Evolutionary conservation across 2,329 filamentous ascomycete species (phyloP).

Genomic region (Penicillium palitans): DNA sequence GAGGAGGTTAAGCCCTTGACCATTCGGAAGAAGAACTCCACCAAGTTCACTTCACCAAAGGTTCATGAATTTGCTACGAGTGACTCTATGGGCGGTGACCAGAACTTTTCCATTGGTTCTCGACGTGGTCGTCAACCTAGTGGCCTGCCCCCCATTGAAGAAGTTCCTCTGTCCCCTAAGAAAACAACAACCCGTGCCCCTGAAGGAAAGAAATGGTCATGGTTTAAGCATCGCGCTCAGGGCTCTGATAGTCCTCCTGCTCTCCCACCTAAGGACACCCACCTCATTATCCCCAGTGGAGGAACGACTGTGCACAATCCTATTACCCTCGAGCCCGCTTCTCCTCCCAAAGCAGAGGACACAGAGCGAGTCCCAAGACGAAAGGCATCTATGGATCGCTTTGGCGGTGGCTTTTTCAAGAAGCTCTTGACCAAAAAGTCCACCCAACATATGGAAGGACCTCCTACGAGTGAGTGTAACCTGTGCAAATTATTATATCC

Average conservation of each 20-base stretch:
- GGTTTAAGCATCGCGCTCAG: conserved; percentile 44
- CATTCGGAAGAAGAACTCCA: conserved; percentile 50
- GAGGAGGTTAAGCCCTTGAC: conserved; percentile 54
- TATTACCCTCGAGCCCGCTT: conserved; percentile 12
- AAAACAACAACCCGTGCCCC: conserved; percentile 18
- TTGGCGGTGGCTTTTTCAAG: conserved; percentile 51
- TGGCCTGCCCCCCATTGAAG: conserved; percentile 47
- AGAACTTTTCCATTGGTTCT: conserved; percentile 25
- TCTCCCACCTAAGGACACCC: conserved; percentile 24
- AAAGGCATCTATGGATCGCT: conserved; percentile 31
- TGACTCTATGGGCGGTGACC: neutral
- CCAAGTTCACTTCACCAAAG: conserved; percentile 5
- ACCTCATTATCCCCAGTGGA: conserved; percentile 27
- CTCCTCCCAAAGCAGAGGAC: neutral
- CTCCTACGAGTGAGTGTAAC: conserved; percentile 41
- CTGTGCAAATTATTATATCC: neutral
- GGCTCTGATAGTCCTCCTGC: conserved; percentile 25
- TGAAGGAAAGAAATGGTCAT: conserved; percentile 49
- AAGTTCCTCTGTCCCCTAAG: conserved; percentile 40
- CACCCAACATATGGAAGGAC: conserved; percentile 34
- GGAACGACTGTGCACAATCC: conserved; percentile 30
- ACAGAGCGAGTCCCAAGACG: conserved; percentile 16
- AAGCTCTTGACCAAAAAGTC: conserved; percentile 54
- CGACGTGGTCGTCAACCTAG: conserved; percentile 26
- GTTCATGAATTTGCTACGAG: neutral